Conservation (phyloP, 371 early-diverging fungal genomes). For the Mycotypha africana region DNA sequence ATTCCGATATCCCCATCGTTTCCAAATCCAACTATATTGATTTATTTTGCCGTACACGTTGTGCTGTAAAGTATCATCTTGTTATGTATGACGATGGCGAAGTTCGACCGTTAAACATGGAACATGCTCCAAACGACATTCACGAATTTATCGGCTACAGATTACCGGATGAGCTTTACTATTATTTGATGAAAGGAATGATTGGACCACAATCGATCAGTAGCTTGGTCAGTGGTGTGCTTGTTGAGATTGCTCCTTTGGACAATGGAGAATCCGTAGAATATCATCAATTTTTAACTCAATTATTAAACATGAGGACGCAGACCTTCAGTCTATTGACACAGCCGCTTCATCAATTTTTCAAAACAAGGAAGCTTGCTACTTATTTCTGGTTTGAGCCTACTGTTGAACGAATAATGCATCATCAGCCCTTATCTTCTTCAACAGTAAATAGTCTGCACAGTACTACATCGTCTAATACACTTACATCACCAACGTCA, state of each 20-base stretch:
- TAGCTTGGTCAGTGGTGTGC: constrained; percentile 59
- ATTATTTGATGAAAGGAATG: constrained; percentile 67
- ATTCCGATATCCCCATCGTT: constrained; percentile 53
- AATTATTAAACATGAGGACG: constrained; percentile 53
- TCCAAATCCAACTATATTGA: constrained; percentile 65
- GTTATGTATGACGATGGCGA: constrained; percentile 66
- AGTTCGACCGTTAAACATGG: constrained; percentile 64
- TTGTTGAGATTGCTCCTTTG: constrained; percentile 70
- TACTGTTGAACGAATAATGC: constrained; percentile 42
- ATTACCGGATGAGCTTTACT: constrained; percentile 71
- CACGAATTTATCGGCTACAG: constrained; percentile 82
- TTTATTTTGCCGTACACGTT: constrained; percentile 65
- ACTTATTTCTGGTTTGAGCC: constrained; percentile 67
- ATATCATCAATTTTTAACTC: constrained; percentile 63
- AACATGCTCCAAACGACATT: constrained; percentile 69
- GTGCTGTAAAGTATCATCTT: constrained; percentile 70
- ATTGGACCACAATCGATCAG: constrained; percentile 66
- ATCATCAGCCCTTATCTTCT: constrained; percentile 27
- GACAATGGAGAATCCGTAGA: constrained; percentile 79
- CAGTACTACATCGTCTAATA: constrained; percentile 5
- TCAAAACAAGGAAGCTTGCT: constrained; percentile 59
- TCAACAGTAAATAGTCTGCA: neutral
- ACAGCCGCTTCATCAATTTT: constrained; percentile 62
- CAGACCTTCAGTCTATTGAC: constrained; percentile 58
- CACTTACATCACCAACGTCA: too few relatives aligned